phyloP scores from a whole-genome alignment of 129 eudicot species.

The Silybum marianum region DNA sequence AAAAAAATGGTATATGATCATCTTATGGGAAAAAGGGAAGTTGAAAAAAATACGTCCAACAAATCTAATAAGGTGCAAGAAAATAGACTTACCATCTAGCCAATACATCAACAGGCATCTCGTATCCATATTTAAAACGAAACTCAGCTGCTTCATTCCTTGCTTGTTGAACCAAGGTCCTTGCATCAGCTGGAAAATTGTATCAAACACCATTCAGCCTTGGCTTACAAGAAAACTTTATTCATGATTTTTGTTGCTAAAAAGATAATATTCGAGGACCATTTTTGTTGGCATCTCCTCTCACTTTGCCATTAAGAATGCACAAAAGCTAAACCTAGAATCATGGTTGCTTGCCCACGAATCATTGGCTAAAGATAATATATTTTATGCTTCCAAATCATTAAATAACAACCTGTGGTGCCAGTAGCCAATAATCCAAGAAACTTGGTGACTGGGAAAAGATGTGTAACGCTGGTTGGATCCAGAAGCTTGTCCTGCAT shows the following conservation, averaged over 20 bases:
- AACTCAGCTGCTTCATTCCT: constrained; percentile 98
- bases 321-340: background rate
- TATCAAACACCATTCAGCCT: background rate
- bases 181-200: constrained; percentile 79
- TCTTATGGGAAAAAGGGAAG: background rate
- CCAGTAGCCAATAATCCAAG: constrained; percentile 95
- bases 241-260: background rate
- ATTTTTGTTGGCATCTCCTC: background rate
- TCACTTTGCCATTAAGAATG: background rate
- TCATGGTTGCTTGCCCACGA: no score
- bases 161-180: constrained; percentile 97
- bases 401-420: constrained; percentile 61
- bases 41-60: background rate
- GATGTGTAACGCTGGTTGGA: constrained; percentile 92
- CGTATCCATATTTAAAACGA: constrained; percentile 86
- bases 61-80: background rate
- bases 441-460: constrained; percentile 80
- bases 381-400: background rate
- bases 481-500: constrained; percentile 93
- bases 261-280: background rate
- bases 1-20: background rate
- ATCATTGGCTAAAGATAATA: background rate
- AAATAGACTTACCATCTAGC: constrained; percentile 71
- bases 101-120: constrained; percentile 92
- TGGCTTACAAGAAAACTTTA: background rate